These are phyloP conservation scores for Silene noctiflora DNA, from an alignment of 179 eudicot genomes.

Conservation along the genomic window DNA sequence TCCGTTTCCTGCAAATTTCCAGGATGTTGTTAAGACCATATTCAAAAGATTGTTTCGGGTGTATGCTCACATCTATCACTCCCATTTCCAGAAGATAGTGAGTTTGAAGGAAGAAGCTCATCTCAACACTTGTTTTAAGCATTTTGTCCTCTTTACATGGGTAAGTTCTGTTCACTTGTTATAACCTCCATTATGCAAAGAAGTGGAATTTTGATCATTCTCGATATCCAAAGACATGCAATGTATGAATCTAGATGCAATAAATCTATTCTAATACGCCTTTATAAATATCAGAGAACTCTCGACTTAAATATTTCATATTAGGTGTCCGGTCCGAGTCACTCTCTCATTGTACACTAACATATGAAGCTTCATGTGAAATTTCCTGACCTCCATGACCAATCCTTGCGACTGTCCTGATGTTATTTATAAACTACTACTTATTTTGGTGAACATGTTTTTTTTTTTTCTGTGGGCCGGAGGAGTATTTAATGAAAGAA, in stretches of 20 bases:
- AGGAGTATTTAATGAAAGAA: not conserved
- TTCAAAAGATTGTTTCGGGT: constrained; percentile 93
- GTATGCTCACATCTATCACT: constrained; percentile 93
- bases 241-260: too few species aligned
- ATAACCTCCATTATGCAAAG: not conserved
- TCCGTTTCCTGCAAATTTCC: constrained; percentile 89
- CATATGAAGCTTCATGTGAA: not conserved
- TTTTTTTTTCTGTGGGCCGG: constrained; percentile 2
- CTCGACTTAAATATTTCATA: not conserved
- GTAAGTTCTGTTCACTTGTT: constrained; percentile 40
- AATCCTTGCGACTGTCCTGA: not conserved
- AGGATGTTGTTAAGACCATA: constrained; percentile 92
- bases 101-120: constrained; percentile 98
- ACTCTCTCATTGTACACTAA: not conserved
- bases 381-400: not conserved
- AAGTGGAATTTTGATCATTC: not conserved
- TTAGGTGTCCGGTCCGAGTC: not conserved
- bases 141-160: constrained; percentile 88
- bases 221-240: too few species aligned
- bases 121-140: constrained; percentile 95
- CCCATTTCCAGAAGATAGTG: constrained; percentile 95
- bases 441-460: constrained; percentile 1
- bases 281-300: too few species aligned
- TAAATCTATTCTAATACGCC: too few species aligned
- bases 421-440: not conserved